A percentile compares a stretch with the other conserved stretches of the same genome.
Conservation (phyloP, 768 basidiomycete species). For the Macrolepiota albuminosa region DNA sequence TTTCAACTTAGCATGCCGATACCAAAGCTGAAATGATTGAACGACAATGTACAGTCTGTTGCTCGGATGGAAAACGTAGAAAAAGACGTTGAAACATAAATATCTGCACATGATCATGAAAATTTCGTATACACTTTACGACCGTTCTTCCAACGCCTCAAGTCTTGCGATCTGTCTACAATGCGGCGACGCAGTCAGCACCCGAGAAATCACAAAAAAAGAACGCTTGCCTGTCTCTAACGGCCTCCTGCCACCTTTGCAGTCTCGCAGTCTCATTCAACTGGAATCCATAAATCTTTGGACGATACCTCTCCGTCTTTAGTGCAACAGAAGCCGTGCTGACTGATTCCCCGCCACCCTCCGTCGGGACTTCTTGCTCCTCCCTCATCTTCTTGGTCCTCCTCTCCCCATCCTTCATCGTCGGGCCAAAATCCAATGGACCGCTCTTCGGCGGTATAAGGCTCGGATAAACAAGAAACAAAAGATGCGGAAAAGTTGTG, state of each 20-base stretch:
- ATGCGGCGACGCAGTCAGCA: not conserved
- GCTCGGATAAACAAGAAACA: conserved; percentile 95
- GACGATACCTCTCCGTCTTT: conserved; percentile 90
- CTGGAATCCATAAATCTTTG: conserved; percentile 96
- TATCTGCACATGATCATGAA: not conserved
- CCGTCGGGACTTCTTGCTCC: conserved; percentile 51
- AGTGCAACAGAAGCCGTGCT: conserved; percentile 80
- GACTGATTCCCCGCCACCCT: conserved; percentile 58
- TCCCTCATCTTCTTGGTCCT: conserved; percentile 39
- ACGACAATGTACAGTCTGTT: not conserved
- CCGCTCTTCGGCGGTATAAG: conserved; percentile 83
- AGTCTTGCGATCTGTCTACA: conserved; percentile 46
- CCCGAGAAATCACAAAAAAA: not conserved
- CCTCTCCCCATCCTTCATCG: conserved; percentile 23
- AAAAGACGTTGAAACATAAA: not conserved
- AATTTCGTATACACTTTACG: not conserved
- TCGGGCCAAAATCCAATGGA: conserved; percentile 27
- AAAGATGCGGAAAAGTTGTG: conserved; percentile 93
- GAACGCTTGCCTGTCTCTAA: conserved; percentile 67
- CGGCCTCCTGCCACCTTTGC: conserved; percentile 94
- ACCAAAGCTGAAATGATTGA: not conserved
- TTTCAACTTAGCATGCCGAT: too few species aligned
- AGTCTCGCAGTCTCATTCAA: conserved; percentile 90
- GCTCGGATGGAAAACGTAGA: not conserved
- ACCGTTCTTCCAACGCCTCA: conserved; percentile 23